Conservation (phyloP, 306 rosid genomes). For the Astragalus glycyphyllos region DNA sequence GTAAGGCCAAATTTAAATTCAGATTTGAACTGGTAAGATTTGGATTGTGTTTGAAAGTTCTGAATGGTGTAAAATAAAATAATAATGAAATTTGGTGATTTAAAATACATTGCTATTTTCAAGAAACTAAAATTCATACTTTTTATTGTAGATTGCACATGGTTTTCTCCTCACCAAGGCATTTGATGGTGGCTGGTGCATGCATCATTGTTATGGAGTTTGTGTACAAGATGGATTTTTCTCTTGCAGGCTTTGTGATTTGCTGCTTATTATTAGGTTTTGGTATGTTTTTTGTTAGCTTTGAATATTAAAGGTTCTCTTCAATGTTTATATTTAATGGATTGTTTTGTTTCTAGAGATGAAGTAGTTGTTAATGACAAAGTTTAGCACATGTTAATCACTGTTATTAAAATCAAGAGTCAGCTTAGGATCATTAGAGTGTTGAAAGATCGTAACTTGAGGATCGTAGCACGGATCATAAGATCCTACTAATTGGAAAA, state of each 20-base stretch:
- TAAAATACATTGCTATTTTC: conserved; percentile 18
- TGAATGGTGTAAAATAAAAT: conserved; percentile 22
- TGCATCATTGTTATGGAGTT: conserved; percentile 86
- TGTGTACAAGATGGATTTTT: conserved; percentile 85
- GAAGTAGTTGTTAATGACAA: conserved; percentile 31
- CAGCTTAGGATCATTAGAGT: too few species aligned
- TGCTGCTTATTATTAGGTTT: conserved; percentile 92
- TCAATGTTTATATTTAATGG: conserved; percentile 13
- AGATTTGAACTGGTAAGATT: conserved; percentile 19
- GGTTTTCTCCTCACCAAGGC: conserved; percentile 98
- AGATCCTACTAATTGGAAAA: too few species aligned
- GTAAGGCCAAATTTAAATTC: conserved; percentile 18
- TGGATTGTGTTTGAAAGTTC: conserved; percentile 12
- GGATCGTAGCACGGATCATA: too few species aligned
- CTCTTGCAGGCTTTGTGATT: conserved; percentile 73
- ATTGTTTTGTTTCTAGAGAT: conserved; percentile 10
- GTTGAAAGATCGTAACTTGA: too few species aligned
- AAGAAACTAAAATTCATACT: conserved; percentile 26
- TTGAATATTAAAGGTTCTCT: conserved; percentile 20
- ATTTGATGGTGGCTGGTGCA: conserved; percentile 89
- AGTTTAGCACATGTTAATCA: too few species aligned
- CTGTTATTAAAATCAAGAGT: too few species aligned
- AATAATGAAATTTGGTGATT: conserved; percentile 38
- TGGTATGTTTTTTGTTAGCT: conserved; percentile 62
- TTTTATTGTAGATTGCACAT: conserved; percentile 76